Percentiles rank a stretch among this genome's conserved stretches.
Conservation (phyloP, 257 asterid species). For the Solanum okadae region DNA sequence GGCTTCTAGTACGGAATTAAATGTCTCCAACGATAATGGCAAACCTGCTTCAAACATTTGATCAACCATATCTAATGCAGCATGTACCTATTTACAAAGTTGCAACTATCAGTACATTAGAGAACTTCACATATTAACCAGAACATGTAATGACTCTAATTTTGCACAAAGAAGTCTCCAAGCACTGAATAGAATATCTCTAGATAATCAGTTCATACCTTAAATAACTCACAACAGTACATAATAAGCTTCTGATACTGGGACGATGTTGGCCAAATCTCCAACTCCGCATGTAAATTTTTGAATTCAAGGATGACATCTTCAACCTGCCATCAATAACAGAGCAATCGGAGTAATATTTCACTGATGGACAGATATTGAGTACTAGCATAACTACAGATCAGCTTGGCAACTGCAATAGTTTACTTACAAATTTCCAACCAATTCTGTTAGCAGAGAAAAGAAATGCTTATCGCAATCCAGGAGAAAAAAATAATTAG, state of each 20-base stretch:
- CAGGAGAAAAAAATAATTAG: neutral
- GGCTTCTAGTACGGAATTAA: conserved; percentile 56
- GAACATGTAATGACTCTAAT: neutral
- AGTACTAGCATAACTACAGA: neutral
- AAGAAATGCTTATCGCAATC: neutral
- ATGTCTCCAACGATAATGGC: conserved; percentile 33
- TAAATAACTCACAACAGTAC: conserved; percentile 39
- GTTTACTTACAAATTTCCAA: neutral
- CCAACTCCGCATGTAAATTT: conserved; percentile 40
- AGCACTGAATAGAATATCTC: neutral
- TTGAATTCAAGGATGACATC: conserved; percentile 43
- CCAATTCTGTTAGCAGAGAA: neutral
- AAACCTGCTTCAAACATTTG: conserved; percentile 44
- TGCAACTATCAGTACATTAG: neutral
- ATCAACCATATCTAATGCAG: conserved; percentile 58
- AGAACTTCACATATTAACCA: neutral
- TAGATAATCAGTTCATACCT: conserved; percentile 38
- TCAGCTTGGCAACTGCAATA: neutral
- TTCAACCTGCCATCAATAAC: conserved; percentile 51
- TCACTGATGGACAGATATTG: neutral
- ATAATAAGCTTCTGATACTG: conserved; percentile 56
- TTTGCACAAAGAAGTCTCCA: neutral
- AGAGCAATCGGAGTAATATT: conserved; percentile 1
- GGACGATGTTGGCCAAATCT: conserved; percentile 46
- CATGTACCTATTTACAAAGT: conserved; percentile 49